A percentile compares a stretch with the other conserved stretches of the same genome.
Conservation (phyloP, 768 basidiomycete species). For the Mycena albidolilacea region DNA sequence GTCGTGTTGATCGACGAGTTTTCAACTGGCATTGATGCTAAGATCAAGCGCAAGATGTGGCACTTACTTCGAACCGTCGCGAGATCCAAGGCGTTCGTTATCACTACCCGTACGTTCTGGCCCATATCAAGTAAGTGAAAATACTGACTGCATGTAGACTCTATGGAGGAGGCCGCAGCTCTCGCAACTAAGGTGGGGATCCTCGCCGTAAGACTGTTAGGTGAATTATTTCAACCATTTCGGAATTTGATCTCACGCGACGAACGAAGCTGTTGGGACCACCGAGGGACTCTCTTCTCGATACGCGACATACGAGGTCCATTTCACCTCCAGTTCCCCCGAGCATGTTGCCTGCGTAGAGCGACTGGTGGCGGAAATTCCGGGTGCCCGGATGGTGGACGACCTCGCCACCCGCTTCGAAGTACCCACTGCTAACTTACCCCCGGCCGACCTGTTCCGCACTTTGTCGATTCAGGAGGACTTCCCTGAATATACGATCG, state of each 20-base stretch:
- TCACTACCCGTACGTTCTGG: constrained; percentile 88
- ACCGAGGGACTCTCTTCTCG: constrained; percentile 73
- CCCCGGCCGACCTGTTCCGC: constrained; percentile 73
- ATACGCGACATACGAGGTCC: constrained; percentile 85
- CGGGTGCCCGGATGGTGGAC: constrained; percentile 76
- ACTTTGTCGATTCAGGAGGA: constrained; percentile 65
- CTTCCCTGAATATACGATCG: constrained; percentile 79
- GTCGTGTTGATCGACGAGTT: constrained; percentile 89
- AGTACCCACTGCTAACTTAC: constrained; percentile 68
- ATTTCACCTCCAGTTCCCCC: constrained; percentile 76
- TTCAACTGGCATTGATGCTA: constrained; percentile 87
- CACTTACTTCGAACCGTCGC: constrained; percentile 75
- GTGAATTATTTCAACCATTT: background rate
- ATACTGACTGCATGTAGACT: constrained; percentile 50
- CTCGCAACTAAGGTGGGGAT: constrained; percentile 86
- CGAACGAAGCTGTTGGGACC: constrained; percentile 70
- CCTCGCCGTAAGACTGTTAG: constrained; percentile 75
- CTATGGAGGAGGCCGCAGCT: constrained; percentile 89
- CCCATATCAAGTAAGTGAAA: background rate
- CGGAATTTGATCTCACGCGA: background rate
- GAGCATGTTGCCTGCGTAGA: constrained; percentile 73
- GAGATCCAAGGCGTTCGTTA: constrained; percentile 73
- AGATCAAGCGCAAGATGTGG: constrained; percentile 91
- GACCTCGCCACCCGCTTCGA: constrained; percentile 85
- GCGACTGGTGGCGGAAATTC: constrained; percentile 71